Evolutionary conservation across 1,284 basidiomycete species (phyloP), one percentile per base, ranked within the genome.

Genomic region (Cutaneotrichosporon sp.): DNA sequence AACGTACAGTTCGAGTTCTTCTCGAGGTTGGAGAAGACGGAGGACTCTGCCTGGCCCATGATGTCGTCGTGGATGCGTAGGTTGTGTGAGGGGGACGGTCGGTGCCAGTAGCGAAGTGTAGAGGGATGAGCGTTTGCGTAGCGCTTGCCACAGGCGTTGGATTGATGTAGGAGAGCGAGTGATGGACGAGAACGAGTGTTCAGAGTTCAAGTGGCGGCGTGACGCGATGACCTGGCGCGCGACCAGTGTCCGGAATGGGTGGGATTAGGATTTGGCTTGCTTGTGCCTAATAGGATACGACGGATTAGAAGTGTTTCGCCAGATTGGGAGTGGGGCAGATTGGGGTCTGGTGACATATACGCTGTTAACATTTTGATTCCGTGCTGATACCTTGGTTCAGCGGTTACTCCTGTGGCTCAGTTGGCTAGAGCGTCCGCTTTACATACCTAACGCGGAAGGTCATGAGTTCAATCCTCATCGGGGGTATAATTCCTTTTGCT

Each of bases 41-140:
- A 73, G 56, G 78, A 80, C 68, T 79, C 80, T 42, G 74, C 80
- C 67, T 80, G 79, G 67, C 80, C 80, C 80, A 81, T 81, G 38
- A 31, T 67, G 61, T 9, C 38, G 49, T 4, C n/a, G 60, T 16
- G 49, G 7, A 6, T 51, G 8, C 16, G 36, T 22, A 11, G 21
- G 16, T 42, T 46, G 21, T 59, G 21, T 47, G 34, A 26, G 42
- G 16, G 30, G 50, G 18, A 42, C 7, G 42, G 47, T 7, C 4
- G 11, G 51, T 16, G 51, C 13, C 26, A 14, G 16, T 13, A 14
- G 30, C 18, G 31, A 18, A 18, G 52, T 55, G 32, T 5, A 18
- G 0, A 18, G 34, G 9, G 10, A 7, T 32, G 14, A 21, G 49
- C 30, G 52, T 18, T 36, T 14, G 51, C 1, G 30, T 53, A 53